Evolutionary conservation across 495 filamentous ascomycete genomes (phyloP).

Genomic region (Hypoxylon fragiforme): DNA sequence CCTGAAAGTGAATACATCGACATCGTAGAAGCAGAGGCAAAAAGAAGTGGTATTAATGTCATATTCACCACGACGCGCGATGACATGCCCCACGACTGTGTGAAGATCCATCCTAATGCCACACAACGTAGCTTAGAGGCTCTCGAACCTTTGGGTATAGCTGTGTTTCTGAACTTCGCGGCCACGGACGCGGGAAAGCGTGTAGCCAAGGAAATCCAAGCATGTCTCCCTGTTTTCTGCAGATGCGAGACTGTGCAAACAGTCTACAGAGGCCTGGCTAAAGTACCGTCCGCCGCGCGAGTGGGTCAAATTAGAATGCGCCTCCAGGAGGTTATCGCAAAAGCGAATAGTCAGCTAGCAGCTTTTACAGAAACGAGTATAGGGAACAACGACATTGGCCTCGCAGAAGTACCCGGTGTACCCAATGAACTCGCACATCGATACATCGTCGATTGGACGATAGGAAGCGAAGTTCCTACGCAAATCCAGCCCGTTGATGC

Average conservation of each 20-base stretch:
- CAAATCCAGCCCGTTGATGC: conserved; percentile 12
- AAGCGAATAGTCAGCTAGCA: neutral
- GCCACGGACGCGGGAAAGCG: neutral
- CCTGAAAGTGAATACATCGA: neutral
- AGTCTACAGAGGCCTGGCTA: neutral
- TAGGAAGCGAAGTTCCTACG: neutral
- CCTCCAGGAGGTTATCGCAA: neutral
- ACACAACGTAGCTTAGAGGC: neutral
- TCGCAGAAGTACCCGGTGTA: neutral
- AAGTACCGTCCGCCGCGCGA: neutral
- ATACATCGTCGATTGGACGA: conserved; percentile 13
- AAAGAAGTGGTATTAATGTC: neutral
- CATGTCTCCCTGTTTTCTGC: neutral
- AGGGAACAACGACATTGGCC: neutral
- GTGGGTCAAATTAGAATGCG: neutral
- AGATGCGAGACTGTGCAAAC: neutral
- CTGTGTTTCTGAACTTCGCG: neutral
- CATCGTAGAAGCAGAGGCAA: neutral
- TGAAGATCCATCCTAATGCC: neutral
- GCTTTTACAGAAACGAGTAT: neutral
- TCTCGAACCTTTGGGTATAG: neutral
- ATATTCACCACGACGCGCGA: neutral
- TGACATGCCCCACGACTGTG: neutral
- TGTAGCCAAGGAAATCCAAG: neutral
- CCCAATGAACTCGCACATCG: neutral